Evolutionary conservation across 306 rosid species (phyloP).

Genomic region (Styphnolobium japonicum): DNA sequence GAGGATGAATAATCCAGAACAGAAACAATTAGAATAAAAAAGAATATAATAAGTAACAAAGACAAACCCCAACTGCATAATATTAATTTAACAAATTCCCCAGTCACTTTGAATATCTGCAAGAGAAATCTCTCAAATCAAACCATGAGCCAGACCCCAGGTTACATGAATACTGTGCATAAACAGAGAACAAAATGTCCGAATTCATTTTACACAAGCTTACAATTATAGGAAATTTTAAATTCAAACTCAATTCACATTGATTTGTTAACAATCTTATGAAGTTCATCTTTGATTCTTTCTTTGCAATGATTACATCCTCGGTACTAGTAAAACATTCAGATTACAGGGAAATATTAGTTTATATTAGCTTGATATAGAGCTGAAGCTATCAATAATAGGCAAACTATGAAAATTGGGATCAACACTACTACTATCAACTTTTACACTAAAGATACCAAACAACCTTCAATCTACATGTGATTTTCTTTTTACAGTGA

Average conservation of each 20-base stretch:
- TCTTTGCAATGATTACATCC: not conserved
- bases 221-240: not conserved
- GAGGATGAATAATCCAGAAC: not conserved
- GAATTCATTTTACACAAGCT: not conserved
- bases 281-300: not conserved
- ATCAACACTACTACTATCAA: no score
- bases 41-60: not conserved
- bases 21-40: not conserved
- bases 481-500: no score
- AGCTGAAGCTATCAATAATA: no score
- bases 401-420: no score
- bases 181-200: not conserved
- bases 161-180: not conserved
- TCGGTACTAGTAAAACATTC: not conserved
- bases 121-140: not conserved
- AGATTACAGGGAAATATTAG: no score
- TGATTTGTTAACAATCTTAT: not conserved
- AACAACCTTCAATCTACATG: no score
- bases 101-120: not conserved
- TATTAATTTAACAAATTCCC: not conserved
- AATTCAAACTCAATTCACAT: not conserved
- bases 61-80: not conserved
- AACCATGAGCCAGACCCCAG: no score
- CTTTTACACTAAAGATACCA: no score
- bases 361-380: no score